These are phyloP conservation scores for Metschnikowia baotianmanensis DNA, from an alignment of 805 yeast genomes.

Conservation along the genomic window DNA sequence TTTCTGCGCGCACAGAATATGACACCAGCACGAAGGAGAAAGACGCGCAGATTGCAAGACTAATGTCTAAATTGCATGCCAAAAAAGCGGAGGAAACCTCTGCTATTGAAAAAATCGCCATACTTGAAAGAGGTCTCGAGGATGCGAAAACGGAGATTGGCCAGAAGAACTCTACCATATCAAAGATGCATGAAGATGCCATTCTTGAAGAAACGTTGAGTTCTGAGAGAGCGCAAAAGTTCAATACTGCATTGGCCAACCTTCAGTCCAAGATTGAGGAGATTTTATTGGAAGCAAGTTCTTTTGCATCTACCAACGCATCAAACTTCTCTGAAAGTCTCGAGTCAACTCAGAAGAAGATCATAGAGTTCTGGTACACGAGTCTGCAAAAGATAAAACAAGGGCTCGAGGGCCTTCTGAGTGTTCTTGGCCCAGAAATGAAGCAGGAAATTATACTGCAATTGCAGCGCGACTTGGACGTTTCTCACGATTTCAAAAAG, in stretches of 20 bases:
- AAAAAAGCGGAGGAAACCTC: conserved; percentile 1
- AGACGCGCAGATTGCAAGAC: conserved; percentile 7
- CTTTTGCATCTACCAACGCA: not conserved
- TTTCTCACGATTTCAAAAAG: conserved; percentile 1
- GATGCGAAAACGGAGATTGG: not conserved
- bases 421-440: conserved; percentile 1
- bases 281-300: not conserved
- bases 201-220: not conserved
- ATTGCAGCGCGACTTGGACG: not conserved
- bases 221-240: not conserved
- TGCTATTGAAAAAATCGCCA: not conserved
- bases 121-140: not conserved
- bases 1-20: conserved; percentile 10
- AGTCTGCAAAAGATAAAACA: not conserved
- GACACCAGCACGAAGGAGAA: conserved; percentile 14
- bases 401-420: not conserved
- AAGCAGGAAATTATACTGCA: conserved; percentile 1
- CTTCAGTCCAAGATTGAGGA: not conserved
- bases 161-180: not conserved
- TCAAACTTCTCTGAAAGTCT: not conserved
- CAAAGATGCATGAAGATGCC: not conserved
- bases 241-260: not conserved
- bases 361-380: not conserved
- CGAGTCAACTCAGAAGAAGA: not conserved
- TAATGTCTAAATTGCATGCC: conserved; percentile 5